Conservation (phyloP, 345 rosid species). For the Microcos paniculata region DNA sequence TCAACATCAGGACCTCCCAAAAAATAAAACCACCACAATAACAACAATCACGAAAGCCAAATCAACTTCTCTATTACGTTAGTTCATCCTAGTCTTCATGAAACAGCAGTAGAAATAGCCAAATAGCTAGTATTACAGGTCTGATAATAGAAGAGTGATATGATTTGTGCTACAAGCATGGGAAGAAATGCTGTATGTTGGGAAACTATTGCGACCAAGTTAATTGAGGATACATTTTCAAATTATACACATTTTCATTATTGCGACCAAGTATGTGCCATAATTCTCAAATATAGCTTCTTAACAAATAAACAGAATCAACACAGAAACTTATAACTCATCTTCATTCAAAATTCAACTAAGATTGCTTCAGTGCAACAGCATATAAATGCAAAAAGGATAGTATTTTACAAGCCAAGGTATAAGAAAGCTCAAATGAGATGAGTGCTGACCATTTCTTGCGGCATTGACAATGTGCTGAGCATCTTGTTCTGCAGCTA, state of each 20-base stretch:
- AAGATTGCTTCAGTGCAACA: neutral
- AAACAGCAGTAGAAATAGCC: neutral
- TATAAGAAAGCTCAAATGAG: neutral
- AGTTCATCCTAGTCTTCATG: slow-evolving; percentile 3
- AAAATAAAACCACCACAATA: neutral
- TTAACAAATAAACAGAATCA: neutral
- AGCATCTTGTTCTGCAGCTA: slow-evolving; percentile 62
- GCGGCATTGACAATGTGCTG: slow-evolving; percentile 58
- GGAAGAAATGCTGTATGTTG: too few relatives aligned
- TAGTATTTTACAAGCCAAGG: neutral
- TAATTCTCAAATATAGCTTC: neutral
- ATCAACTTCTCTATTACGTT: neutral
- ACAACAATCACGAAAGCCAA: slow-evolving; percentile 7
- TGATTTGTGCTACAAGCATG: too few relatives aligned
- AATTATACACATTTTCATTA: neutral
- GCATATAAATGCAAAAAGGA: neutral
- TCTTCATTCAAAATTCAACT: neutral
- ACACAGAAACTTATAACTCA: neutral
- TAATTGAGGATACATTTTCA: neutral
- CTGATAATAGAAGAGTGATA: neutral
- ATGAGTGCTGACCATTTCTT: slow-evolving; percentile 32
- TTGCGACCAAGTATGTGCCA: neutral
- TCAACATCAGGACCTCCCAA: slow-evolving; percentile 13
- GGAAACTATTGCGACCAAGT: neutral
- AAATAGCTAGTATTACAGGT: neutral